phyloP scores from a whole-genome alignment of 306 rosid genomes.

The Inga oerstediana region DNA sequence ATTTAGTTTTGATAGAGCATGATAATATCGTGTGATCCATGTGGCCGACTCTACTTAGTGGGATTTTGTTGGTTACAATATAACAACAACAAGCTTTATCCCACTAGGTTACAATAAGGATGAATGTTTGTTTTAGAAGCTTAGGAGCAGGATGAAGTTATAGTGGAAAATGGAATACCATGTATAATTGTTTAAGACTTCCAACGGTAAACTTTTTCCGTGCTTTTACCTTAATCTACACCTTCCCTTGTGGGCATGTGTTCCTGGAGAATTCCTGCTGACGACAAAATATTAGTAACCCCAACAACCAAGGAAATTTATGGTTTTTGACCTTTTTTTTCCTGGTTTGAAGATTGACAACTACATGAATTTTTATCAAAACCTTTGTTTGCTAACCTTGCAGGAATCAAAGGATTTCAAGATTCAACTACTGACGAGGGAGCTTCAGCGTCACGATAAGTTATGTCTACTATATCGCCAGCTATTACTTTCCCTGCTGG shows the following conservation, averaged over 20 bases:
- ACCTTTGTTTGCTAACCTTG: slow-evolving; percentile 6
- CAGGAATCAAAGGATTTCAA: slow-evolving; percentile 45
- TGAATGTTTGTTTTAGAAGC: neutral
- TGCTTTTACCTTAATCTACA: slow-evolving; percentile 3
- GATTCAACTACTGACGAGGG: slow-evolving; percentile 39
- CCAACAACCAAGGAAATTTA: neutral
- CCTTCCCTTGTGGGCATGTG: neutral
- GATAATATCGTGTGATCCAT: no score
- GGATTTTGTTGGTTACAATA: no score
- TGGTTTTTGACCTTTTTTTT: neutral
- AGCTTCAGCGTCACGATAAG: slow-evolving; percentile 42
- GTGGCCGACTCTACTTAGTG: no score
- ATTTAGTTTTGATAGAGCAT: no score
- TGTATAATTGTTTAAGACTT: neutral
- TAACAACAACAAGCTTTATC: no score
- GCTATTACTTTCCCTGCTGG: slow-evolving; percentile 33
- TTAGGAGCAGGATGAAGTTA: neutral
- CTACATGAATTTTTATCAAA: slow-evolving; percentile 11
- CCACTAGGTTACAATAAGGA: neutral
- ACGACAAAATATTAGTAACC: neutral
- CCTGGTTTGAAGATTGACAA: slow-evolving; percentile 1
- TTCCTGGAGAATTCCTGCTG: neutral
- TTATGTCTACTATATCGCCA: slow-evolving; percentile 36
- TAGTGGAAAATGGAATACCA: neutral
- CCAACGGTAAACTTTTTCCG: neutral